Evolutionary conservation across 2,329 filamentous ascomycete genomes (phyloP).

Genomic region (Talaromyces sp.): DNA sequence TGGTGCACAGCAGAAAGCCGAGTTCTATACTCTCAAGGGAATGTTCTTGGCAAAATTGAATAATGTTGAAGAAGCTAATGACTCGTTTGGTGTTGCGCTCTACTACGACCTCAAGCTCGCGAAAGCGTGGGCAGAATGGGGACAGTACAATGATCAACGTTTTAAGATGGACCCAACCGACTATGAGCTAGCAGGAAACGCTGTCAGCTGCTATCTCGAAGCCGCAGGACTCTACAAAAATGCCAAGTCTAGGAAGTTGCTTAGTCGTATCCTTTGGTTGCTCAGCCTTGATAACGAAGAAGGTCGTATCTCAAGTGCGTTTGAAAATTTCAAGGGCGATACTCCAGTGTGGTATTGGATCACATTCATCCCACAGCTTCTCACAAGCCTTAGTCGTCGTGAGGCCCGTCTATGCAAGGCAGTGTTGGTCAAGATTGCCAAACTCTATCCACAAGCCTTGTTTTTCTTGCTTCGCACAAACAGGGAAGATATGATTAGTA

Average conservation of each 20-base stretch:
- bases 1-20: constrained; percentile 89
- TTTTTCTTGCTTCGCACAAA: constrained; percentile 95
- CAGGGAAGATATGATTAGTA: constrained; percentile 85
- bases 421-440: constrained; percentile 89
- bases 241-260: constrained; percentile 88
- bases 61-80: constrained; percentile 86
- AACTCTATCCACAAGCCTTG: constrained; percentile 89
- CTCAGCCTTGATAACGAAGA: constrained; percentile 88
- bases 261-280: constrained; percentile 91
- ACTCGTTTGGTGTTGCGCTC: constrained; percentile 88
- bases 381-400: constrained; percentile 85
- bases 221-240: constrained; percentile 96
- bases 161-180: constrained; percentile 89
- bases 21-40: constrained; percentile 98
- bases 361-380: constrained; percentile 93
- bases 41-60: constrained; percentile 97
- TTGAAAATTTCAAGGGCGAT: constrained; percentile 95
- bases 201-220: constrained; percentile 92
- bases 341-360: constrained; percentile 99
- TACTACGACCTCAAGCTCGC: constrained; percentile 94
- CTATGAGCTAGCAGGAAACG: constrained; percentile 80
- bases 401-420: constrained; percentile 83
- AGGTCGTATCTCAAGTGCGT: constrained; percentile 77
- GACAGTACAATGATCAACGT: constrained; percentile 92
- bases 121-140: constrained; percentile 99